These are phyloP conservation scores for Xylaria venustula DNA, from an alignment of 495 filamentous ascomycete species.

Conservation along the genomic window DNA sequence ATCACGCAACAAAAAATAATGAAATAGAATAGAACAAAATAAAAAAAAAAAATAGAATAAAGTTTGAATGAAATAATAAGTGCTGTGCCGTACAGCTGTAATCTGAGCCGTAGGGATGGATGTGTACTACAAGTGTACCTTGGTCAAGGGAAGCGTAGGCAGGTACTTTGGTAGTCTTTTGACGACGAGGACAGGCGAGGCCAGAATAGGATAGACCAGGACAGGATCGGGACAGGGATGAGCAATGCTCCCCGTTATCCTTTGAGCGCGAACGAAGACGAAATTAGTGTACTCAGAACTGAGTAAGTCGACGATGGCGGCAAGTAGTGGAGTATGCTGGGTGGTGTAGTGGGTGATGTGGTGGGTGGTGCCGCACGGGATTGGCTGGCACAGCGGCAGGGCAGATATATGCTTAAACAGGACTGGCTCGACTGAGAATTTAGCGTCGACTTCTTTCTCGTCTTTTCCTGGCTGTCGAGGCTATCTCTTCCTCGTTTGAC, in stretches of 20 bases:
- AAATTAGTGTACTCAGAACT: too few species aligned
- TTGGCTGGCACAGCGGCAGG: conserved; percentile 9
- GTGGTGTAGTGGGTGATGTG: background rate
- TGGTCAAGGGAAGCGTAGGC: background rate
- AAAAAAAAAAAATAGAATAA: too few species aligned
- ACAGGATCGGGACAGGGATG: background rate
- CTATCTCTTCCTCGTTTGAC: background rate
- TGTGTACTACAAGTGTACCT: too few species aligned
- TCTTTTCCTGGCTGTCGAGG: background rate
- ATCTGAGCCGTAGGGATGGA: background rate
- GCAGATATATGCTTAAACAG: background rate
- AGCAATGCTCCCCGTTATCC: background rate
- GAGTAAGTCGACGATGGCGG: conserved; percentile 7
- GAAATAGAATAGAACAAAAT: too few species aligned
- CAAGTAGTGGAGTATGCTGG: conserved; percentile 1
- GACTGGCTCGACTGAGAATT: background rate
- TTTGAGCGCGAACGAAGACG: conserved; percentile 7
- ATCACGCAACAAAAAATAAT: too few species aligned
- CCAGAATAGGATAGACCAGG: too few species aligned
- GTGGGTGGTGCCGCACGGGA: conserved; percentile 7
- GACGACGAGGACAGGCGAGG: background rate
- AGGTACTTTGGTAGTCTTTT: background rate
- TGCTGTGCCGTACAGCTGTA: background rate
- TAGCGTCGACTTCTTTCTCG: background rate
- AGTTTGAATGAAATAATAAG: background rate